Evolutionary conservation across 495 filamentous ascomycete genomes (phyloP).

Genomic region (Penicillium psychrofluorescens): DNA sequence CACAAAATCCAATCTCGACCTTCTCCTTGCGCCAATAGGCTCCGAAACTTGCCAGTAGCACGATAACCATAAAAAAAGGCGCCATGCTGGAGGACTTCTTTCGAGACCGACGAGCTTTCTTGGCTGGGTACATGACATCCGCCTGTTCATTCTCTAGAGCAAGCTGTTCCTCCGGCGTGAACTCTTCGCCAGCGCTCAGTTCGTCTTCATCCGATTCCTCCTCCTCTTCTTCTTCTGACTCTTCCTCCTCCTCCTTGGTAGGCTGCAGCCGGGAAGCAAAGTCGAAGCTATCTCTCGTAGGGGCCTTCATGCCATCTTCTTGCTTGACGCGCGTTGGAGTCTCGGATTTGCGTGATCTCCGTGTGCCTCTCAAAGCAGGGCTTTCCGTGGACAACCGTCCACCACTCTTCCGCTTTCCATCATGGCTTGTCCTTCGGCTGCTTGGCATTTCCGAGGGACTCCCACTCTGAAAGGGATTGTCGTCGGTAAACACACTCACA

Average conservation of each 20-base stretch:
- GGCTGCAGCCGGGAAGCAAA: constrained; percentile 24
- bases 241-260: constrained; percentile 24
- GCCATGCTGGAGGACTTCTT: constrained; percentile 30
- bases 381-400: constrained; percentile 30
- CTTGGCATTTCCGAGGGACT: constrained; percentile 43
- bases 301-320: constrained; percentile 28
- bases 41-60: constrained; percentile 63
- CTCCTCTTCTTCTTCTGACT: constrained; percentile 31
- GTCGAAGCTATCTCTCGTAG: constrained; percentile 39
- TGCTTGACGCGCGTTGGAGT: constrained; percentile 28
- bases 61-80: constrained; percentile 58
- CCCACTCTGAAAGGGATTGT: constrained; percentile 95
- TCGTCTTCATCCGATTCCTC: constrained; percentile 29
- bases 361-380: constrained; percentile 22
- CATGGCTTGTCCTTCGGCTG: constrained; percentile 27
- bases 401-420: constrained; percentile 44
- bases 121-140: constrained; percentile 15
- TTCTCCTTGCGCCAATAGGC: constrained; percentile 91
- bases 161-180: constrained; percentile 81
- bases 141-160: constrained; percentile 57
- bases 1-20: constrained; percentile 89
- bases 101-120: too few relatives aligned
- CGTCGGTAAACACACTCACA: constrained; percentile 65
- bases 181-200: constrained; percentile 74
- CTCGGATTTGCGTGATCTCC: constrained; percentile 30